Conservation (phyloP, 1,139 yeast genomes). For the Nematodospora anomalae region DNA sequence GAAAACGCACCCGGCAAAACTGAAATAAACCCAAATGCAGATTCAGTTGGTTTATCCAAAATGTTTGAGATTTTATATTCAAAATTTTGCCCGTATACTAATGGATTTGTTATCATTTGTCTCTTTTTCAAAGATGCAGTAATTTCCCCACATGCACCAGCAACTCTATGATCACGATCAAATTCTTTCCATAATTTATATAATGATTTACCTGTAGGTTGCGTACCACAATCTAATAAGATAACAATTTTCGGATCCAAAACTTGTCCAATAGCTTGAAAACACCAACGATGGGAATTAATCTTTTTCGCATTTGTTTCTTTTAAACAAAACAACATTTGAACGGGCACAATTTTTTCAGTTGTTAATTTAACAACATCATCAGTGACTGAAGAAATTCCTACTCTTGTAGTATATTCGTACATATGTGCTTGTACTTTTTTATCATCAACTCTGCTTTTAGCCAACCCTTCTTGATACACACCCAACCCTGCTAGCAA, state of each 20-base stretch:
- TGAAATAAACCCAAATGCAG: conserved; percentile 47
- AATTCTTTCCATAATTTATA: conserved; percentile 52
- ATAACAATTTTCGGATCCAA: conserved; percentile 46
- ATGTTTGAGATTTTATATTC: conserved; percentile 49
- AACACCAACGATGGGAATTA: conserved; percentile 53
- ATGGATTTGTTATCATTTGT: conserved; percentile 46
- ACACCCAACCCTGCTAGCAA: conserved; percentile 50
- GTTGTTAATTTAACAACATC: conserved; percentile 50
- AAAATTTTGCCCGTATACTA: conserved; percentile 49
- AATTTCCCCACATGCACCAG: conserved; percentile 54
- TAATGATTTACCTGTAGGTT: conserved; percentile 46
- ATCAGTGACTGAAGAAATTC: conserved; percentile 42
- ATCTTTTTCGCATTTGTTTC: conserved; percentile 50
- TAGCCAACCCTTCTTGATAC: conserved; percentile 51
- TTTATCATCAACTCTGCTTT: conserved; percentile 47
- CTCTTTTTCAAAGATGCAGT: conserved; percentile 43
- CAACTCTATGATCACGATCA: conserved; percentile 48
- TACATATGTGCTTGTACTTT: conserved; percentile 49
- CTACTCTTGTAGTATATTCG: conserved; percentile 50
- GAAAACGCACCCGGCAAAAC: conserved; percentile 52
- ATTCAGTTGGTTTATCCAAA: conserved; percentile 48
- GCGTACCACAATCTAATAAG: conserved; percentile 50
- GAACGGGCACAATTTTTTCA: conserved; percentile 50
- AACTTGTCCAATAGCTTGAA: conserved; percentile 48
- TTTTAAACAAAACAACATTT: conserved; percentile 46